Conservation (phyloP, 805 yeast species). For the Kazachstania kunashirensis region DNA sequence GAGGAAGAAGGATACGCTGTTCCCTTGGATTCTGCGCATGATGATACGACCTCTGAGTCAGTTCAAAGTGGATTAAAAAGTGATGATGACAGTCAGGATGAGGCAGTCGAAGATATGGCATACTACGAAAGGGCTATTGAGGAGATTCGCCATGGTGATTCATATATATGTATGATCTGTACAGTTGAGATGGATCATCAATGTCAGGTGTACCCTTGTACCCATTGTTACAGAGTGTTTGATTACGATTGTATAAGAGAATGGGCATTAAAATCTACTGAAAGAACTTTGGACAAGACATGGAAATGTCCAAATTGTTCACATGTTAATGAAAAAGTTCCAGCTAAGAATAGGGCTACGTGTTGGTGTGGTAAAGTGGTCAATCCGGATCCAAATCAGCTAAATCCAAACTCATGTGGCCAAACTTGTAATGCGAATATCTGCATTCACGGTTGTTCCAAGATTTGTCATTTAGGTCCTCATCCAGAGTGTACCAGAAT, state of each 20-base stretch:
- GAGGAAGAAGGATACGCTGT: too few species aligned
- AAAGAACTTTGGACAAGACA: slow-evolving; percentile 45
- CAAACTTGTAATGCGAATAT: slow-evolving; percentile 57
- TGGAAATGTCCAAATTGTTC: slow-evolving; percentile 83
- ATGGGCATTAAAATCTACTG: slow-evolving; percentile 76
- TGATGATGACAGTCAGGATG: slow-evolving; percentile 7
- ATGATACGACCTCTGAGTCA: too few species aligned
- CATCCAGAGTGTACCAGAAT: slow-evolving; percentile 74
- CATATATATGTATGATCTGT: slow-evolving; percentile 79
- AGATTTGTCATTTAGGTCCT: slow-evolving; percentile 82
- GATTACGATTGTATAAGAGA: slow-evolving; percentile 75
- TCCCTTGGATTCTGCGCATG: too few species aligned
- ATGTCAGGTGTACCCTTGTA: slow-evolving; percentile 72
- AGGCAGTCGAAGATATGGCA: slow-evolving; percentile 11
- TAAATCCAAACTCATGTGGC: slow-evolving; percentile 82
- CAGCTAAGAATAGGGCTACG: slow-evolving; percentile 36
- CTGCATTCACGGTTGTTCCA: slow-evolving; percentile 68
- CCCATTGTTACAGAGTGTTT: slow-evolving; percentile 68
- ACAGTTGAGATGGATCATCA: slow-evolving; percentile 65
- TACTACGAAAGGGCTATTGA: slow-evolving; percentile 26
- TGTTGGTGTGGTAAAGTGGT: slow-evolving; percentile 86
- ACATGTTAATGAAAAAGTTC: slow-evolving; percentile 39
- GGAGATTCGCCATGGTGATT: slow-evolving; percentile 38
- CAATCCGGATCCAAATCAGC: slow-evolving; percentile 50
- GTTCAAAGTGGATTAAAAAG: too few species aligned